Conservation (phyloP, 805 yeast genomes). For the Kuraishia molischiana region DNA sequence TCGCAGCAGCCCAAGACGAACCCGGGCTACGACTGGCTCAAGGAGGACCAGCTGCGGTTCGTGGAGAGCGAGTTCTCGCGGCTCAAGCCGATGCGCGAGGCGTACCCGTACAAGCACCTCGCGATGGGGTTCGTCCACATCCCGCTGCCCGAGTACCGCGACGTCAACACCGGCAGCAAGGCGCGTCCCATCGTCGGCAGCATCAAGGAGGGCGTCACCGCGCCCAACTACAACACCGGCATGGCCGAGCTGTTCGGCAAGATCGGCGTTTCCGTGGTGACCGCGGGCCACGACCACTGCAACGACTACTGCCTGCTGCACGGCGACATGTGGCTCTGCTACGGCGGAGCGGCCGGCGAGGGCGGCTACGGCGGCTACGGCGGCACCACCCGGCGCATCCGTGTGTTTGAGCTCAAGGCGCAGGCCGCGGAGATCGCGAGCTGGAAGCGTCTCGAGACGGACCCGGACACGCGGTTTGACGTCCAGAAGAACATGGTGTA, state of each 20-base stretch:
- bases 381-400: conserved; percentile 70
- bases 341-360: conserved; percentile 90
- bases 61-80: conserved; percentile 26
- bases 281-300: conserved; percentile 94
- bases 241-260: conserved; percentile 47
- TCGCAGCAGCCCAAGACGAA: conserved; percentile 50
- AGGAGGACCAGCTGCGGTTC: conserved; percentile 56
- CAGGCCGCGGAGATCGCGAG: conserved; percentile 36
- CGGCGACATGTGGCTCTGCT: conserved; percentile 63
- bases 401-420: conserved; percentile 61
- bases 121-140: conserved; percentile 93
- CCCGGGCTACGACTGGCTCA: conserved; percentile 85
- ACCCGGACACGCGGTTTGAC: conserved; percentile 39
- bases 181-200: conserved; percentile 43
- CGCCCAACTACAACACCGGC: conserved; percentile 64
- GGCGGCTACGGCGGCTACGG: conserved; percentile 97
- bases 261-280: conserved; percentile 64
- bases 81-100: conserved; percentile 17
- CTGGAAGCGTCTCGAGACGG: conserved; percentile 66
- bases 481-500: not conserved
- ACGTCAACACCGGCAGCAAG: conserved; percentile 22
- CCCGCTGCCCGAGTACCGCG: conserved; percentile 78
- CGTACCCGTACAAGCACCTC: conserved; percentile 34
- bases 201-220: conserved; percentile 65
- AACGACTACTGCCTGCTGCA: conserved; percentile 81